A percentile compares a stretch with the other conserved stretches of the same genome.
Evolutionary conservation across 208 protist genomes (phyloP).

Genomic region (Trypanosoma avium): DNA sequence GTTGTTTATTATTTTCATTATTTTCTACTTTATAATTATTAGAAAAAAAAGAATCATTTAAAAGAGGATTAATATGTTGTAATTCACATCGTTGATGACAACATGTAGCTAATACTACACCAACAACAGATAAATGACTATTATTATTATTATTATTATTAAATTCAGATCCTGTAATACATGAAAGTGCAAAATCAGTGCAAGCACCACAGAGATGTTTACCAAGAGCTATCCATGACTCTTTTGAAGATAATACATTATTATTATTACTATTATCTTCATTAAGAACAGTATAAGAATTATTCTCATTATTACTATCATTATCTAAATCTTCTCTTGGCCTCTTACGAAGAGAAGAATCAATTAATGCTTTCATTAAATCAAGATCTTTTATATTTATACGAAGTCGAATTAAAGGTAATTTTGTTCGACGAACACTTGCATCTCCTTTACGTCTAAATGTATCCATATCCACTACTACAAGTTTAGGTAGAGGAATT

Average conservation of each 20-base stretch:
- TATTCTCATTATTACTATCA: not conserved
- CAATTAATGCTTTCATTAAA: constrained; percentile 39
- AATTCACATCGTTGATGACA: constrained; percentile 81
- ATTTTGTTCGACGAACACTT: constrained; percentile 42
- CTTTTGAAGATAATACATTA: not conserved
- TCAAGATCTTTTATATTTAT: constrained; percentile 81
- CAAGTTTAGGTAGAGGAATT: constrained; percentile 38
- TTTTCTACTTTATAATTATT: no score
- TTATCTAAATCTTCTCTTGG: not conserved
- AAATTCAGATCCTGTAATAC: constrained; percentile 36
- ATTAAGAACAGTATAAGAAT: no score
- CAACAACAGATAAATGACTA: constrained; percentile 20
- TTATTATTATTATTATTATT: not conserved
- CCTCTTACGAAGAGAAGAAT: constrained; percentile 3
- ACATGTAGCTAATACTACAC: constrained; percentile 71
- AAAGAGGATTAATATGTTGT: constrained; percentile 47
- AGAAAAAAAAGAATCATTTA: no score
- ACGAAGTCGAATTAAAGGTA: constrained; percentile 59
- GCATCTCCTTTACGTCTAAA: constrained; percentile 76
- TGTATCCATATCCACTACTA: constrained; percentile 65
- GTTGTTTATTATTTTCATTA: no score
- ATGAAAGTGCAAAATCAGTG: constrained; percentile 79
- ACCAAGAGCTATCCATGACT: constrained; percentile 53
- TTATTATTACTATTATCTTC: not conserved
- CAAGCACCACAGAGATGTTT: constrained; percentile 83